A percentile compares a stretch with the other conserved stretches of the same genome.
Evolutionary conservation across 495 filamentous ascomycete species (phyloP).

Genomic region (Xylaria sp.): DNA sequence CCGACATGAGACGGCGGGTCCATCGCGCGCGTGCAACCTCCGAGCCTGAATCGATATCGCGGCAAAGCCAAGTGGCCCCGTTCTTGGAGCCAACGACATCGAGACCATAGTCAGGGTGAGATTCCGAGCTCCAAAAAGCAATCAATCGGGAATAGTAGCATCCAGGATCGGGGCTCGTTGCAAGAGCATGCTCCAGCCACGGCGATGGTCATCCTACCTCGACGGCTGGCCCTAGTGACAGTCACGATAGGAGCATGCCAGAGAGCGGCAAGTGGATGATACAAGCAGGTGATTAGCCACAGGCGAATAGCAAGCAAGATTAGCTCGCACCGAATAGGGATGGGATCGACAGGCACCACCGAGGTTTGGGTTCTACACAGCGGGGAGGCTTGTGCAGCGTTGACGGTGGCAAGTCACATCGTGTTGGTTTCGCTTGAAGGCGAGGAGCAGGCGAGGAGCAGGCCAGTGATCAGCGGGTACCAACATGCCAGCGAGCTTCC

Average conservation of each 20-base stretch:
- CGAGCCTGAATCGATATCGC: slow-evolving; percentile 16
- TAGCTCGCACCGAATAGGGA: slow-evolving; percentile 1
- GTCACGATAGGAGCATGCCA: slow-evolving; percentile 19
- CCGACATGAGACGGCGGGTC: slow-evolving; percentile 20
- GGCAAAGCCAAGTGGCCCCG: slow-evolving; percentile 9
- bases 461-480: slow-evolving; percentile 6
- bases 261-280: slow-evolving; percentile 26
- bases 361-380: slow-evolving; percentile 3
- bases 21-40: slow-evolving; percentile 23
- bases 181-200: slow-evolving; percentile 15
- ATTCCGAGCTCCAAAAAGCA: slow-evolving; percentile 5
- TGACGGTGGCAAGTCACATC: slow-evolving; percentile 3
- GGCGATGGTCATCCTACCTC: slow-evolving; percentile 20
- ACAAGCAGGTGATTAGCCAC: slow-evolving; percentile 24
- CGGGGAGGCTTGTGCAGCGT: neutral
- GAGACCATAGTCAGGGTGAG: slow-evolving; percentile 4
- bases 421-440: slow-evolving; percentile 1
- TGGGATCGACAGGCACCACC: slow-evolving; percentile 26
- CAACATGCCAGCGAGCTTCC: slow-evolving; percentile 24
- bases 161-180: slow-evolving; percentile 25
- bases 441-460: neutral
- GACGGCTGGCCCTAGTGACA: neutral
- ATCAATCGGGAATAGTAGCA: slow-evolving; percentile 17
- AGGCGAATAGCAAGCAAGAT: slow-evolving; percentile 24
- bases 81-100: neutral